phyloP scores from a whole-genome alignment of 331 rosid genomes.

The Malus hybrid region DNA sequence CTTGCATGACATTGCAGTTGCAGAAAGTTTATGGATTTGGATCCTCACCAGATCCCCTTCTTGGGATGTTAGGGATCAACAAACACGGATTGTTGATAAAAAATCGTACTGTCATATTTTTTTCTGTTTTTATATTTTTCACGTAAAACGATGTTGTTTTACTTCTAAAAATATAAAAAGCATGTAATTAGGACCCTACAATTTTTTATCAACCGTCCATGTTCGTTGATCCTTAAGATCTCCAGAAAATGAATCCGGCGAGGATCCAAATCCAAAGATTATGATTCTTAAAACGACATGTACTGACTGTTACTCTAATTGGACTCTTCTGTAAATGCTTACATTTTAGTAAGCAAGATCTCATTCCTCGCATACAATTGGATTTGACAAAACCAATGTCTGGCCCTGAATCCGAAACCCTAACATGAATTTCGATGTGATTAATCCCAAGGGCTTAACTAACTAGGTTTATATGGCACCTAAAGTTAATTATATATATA shows the following conservation, averaged over 20 bases:
- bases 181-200: no score
- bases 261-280: neutral
- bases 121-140: no score
- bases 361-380: slow-evolving; percentile 15
- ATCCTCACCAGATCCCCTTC: no score
- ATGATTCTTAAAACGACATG: slow-evolving; percentile 22
- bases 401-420: neutral
- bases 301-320: neutral
- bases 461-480: neutral
- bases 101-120: no score
- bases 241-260: no score
- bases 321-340: slow-evolving; percentile 17
- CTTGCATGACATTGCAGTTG: neutral
- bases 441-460: neutral
- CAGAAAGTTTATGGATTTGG: neutral
- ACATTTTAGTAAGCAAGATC: neutral
- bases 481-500: neutral
- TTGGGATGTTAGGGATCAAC: no score
- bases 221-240: no score
- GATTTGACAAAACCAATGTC: slow-evolving; percentile 16
- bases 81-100: no score
- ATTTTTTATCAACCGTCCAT: no score
- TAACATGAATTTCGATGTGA: neutral
- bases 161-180: no score
- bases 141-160: no score